Percentiles rank a stretch among this genome's conserved stretches.
Evolutionary conservation across 495 filamentous ascomycete genomes (phyloP).

Genomic region (Lindgomyces ingoldianus): DNA sequence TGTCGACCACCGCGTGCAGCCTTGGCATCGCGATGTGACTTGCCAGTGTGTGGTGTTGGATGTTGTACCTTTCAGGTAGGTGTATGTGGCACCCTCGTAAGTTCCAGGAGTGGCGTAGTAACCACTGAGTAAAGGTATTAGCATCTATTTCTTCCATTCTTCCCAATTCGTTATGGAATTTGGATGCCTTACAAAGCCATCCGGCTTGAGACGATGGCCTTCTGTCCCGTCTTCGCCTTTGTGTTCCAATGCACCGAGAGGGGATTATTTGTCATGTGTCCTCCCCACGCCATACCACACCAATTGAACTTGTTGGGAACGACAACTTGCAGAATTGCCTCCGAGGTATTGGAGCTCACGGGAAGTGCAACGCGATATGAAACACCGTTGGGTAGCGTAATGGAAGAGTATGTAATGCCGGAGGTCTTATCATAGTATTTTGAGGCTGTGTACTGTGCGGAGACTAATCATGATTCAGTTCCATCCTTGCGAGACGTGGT

Average conservation of each 20-base stretch:
- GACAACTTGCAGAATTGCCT: slow-evolving; percentile 30
- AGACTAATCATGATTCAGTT: not conserved
- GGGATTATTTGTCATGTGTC: slow-evolving; percentile 27
- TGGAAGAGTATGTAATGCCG: slow-evolving; percentile 21
- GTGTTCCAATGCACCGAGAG: slow-evolving; percentile 24
- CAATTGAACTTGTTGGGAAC: slow-evolving; percentile 6
- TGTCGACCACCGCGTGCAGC: slow-evolving; percentile 41
- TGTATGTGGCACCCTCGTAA: slow-evolving; percentile 49
- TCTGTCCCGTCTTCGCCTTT: slow-evolving; percentile 43
- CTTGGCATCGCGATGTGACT: slow-evolving; percentile 49
- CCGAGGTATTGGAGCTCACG: not conserved
- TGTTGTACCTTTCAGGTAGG: slow-evolving; percentile 47
- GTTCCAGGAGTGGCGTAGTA: slow-evolving; percentile 16
- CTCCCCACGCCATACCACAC: slow-evolving; percentile 30
- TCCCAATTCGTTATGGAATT: too few species aligned
- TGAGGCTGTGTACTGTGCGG: not conserved
- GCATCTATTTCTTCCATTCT: not conserved
- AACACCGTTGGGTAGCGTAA: slow-evolving; percentile 20
- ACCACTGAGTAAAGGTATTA: not conserved
- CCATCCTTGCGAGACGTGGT: not conserved
- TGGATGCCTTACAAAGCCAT: slow-evolving; percentile 51
- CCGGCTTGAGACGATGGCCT: slow-evolving; percentile 47
- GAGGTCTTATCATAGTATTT: slow-evolving; percentile 16
- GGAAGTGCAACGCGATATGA: slow-evolving; percentile 24
- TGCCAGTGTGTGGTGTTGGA: slow-evolving; percentile 55